phyloP scores from a whole-genome alignment of 257 asterid species.

The Linaria vulgaris region DNA sequence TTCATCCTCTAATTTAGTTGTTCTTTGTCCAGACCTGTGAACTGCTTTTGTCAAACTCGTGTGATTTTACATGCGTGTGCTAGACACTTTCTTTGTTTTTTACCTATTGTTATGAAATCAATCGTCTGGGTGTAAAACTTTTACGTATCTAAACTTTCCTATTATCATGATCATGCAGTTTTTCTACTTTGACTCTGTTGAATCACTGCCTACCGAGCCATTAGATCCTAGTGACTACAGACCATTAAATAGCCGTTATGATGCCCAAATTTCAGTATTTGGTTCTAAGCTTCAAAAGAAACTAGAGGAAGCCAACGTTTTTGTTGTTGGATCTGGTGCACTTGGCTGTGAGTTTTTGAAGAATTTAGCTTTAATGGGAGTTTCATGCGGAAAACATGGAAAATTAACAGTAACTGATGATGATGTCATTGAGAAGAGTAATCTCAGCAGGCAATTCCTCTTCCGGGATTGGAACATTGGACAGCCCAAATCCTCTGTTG shows the following conservation, averaged over 20 bases:
- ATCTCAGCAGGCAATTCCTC: constrained; percentile 90
- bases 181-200: constrained; percentile 86
- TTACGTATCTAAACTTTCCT: constrained; percentile 14
- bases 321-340: constrained; percentile 95
- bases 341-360: constrained; percentile 92
- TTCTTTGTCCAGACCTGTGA: background rate
- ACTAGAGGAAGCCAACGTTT: constrained; percentile 72
- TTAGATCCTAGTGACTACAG: constrained; percentile 63
- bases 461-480: constrained; percentile 96
- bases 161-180: constrained; percentile 52
- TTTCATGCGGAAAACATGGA: constrained; percentile 73
- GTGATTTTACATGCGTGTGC: constrained; percentile 16
- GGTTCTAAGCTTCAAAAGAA: constrained; percentile 84
- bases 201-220: constrained; percentile 84
- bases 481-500: constrained; percentile 90
- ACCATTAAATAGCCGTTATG: constrained; percentile 84
- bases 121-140: background rate
- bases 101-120: background rate
- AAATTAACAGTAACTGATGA: constrained; percentile 85
- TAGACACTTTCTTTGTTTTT: background rate
- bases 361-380: constrained; percentile 91
- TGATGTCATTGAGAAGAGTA: constrained; percentile 94
- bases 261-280: constrained; percentile 91
- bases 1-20: background rate
- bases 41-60: background rate